Conservation (phyloP, 2,329 filamentous ascomycete genomes). For the Pseudopyricularia cyperi region DNA sequence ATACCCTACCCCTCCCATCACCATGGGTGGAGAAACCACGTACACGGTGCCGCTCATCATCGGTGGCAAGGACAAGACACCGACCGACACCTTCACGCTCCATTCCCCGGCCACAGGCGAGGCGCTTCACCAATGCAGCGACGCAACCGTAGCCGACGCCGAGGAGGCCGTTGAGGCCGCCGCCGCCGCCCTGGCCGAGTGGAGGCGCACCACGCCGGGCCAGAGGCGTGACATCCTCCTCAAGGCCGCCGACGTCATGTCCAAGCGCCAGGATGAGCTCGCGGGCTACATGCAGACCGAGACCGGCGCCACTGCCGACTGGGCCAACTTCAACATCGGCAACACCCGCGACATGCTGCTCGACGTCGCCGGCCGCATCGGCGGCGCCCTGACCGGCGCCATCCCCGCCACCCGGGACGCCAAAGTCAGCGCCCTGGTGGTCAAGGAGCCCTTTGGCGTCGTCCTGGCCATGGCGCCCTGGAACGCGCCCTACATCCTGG, state of each 20-base stretch:
- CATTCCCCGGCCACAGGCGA: slow-evolving; percentile 15
- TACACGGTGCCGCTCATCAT: slow-evolving; percentile 18
- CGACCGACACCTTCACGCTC: slow-evolving; percentile 13
- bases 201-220: slow-evolving; percentile 49
- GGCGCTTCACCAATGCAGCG: slow-evolving; percentile 13
- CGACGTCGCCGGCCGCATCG: slow-evolving; percentile 28
- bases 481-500: slow-evolving; percentile 48
- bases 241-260: slow-evolving; percentile 53
- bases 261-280: slow-evolving; percentile 46
- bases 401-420: slow-evolving; percentile 16
- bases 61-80: slow-evolving; percentile 15
- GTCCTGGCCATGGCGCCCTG: slow-evolving; percentile 71
- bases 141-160: slow-evolving; percentile 14
- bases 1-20: too few species aligned
- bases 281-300: slow-evolving; percentile 42
- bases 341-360: slow-evolving; percentile 22
- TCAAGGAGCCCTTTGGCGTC: slow-evolving; percentile 69
- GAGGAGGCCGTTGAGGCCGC: slow-evolving; percentile 29
- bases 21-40: slow-evolving; percentile 3
- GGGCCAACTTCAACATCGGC: slow-evolving; percentile 27
- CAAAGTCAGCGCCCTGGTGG: slow-evolving; percentile 42
- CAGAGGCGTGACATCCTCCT: slow-evolving; percentile 57
- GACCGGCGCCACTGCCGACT: slow-evolving; percentile 24
- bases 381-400: slow-evolving; percentile 10
- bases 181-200: slow-evolving; percentile 53